Percentiles rank a stretch among this genome's conserved stretches.
phyloP scores from a whole-genome alignment of 345 rosid species.

The Populus nigra region DNA sequence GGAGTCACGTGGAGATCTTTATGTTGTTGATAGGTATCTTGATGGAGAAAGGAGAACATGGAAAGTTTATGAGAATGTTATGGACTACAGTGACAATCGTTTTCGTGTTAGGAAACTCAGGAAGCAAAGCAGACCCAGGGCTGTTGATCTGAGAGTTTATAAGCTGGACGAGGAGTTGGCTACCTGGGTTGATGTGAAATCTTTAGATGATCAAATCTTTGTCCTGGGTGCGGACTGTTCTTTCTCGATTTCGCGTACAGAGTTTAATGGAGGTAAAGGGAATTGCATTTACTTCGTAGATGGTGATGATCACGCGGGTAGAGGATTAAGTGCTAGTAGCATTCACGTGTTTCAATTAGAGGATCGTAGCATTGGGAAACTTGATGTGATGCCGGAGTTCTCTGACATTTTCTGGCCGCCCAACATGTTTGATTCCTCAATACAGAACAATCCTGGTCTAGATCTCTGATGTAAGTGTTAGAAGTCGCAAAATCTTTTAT shows the following conservation, averaged over 20 bases:
- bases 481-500: too few species aligned
- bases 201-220: conserved; percentile 24
- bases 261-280: conserved; percentile 11
- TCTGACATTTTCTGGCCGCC: neutral
- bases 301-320: neutral
- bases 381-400: neutral
- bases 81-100: neutral
- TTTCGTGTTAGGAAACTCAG: neutral
- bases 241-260: conserved; percentile 8
- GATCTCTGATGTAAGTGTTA: too few species aligned
- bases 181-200: conserved; percentile 20
- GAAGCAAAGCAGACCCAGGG: neutral
- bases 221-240: conserved; percentile 14
- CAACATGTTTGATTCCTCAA: too few species aligned
- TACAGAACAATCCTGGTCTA: too few species aligned
- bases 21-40: conserved; percentile 27
- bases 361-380: conserved; percentile 6
- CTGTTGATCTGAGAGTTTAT: conserved; percentile 16
- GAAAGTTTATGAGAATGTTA: neutral
- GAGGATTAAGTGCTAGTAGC: neutral
- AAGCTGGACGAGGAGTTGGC: conserved; percentile 30
- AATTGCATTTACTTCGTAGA: conserved; percentile 21
- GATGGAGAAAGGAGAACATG: conserved; percentile 9
- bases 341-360: conserved; percentile 7
- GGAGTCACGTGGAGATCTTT: conserved; percentile 26